phyloP scores from a whole-genome alignment of 257 asterid genomes.

The Solanum sejunctum region DNA sequence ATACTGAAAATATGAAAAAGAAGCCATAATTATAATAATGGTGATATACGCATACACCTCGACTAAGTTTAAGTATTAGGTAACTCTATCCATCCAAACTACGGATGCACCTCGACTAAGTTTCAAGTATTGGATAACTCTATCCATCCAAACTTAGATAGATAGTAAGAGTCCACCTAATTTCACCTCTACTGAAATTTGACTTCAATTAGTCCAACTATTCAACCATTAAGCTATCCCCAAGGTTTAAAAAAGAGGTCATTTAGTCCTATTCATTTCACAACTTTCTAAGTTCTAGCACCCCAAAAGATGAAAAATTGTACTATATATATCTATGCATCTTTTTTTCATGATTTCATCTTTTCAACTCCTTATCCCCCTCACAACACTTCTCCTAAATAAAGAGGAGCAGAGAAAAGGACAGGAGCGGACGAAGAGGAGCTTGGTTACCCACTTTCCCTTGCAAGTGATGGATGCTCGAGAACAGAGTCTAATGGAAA shows the following conservation, averaged over 20 bases:
- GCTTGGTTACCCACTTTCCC: background rate
- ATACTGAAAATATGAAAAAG: background rate
- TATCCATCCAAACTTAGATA: background rate
- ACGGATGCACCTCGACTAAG: too few species aligned
- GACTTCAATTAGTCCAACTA: background rate
- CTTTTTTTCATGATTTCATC: background rate
- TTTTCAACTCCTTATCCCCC: background rate
- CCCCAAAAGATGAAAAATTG: background rate
- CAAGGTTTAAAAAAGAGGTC: background rate
- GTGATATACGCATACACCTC: background rate
- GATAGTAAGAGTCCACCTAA: background rate
- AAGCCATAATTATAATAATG: background rate
- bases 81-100: background rate
- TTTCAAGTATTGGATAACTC: background rate
- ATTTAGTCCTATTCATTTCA: background rate
- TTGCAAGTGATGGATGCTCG: background rate
- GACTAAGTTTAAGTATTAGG: too few species aligned
- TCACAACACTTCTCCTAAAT: background rate
- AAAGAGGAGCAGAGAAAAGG: background rate
- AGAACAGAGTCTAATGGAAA: background rate
- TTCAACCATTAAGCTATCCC: background rate
- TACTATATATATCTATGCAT: background rate
- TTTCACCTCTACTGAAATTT: background rate
- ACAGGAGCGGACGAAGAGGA: background rate
- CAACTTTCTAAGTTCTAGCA: background rate